Base-by-base conservation (phyloP, 495 filamentous ascomycete genomes). In the Lindgomyces ingoldianus region DNA sequence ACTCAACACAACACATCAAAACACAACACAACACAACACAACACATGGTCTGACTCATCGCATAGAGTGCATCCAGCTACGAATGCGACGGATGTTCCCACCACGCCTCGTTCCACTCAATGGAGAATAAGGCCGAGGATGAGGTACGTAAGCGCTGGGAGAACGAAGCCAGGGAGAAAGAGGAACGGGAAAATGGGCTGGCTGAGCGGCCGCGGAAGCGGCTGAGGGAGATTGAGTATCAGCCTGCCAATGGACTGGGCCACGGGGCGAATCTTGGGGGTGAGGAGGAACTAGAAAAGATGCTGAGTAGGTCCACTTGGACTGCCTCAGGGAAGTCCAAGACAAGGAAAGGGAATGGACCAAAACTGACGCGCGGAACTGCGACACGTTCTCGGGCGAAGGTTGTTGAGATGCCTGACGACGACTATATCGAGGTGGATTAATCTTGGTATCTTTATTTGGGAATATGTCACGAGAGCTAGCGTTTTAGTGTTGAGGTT, bases 21-120 rank as follows among this genome's bases (percentile, higher is more conserved):
- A n/a, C n/a, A n/a, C n/a, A n/a, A n/a, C n/a, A n/a, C n/a, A n/a
- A n/a, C n/a, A n/a, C n/a, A n/a, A n/a, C n/a, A n/a, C n/a, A n/a
- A n/a, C n/a, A n/a, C n/a, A n/a, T n/a, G n/a, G n/a, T n/a, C n/a
- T n/a, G n/a, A n/a, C n/a, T n/a, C n/a, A 6, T 33, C 24, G 19
- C 41, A 21, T 36, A 77, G 75, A 72, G 70, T 27, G 55, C 78
- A 3, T 79, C 79, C 0, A 77, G 73, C 30, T 84, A 80, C 72
- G 77, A 79, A 19, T 84, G 82, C 71, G 82, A 84, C 62, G 82
- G 82, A 19, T 84, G 82, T 60, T 72, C 71, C 6, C 82, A 84
- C 65, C 82, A 84, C 64, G 82, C 82, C 6, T 77, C 74, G 16
- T 84, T 82, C 62, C 82, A 84, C 70, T 74, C 71, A 51, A 72